phyloP scores from a whole-genome alignment of 352 stramenopile species.

The Pythium diclinum region DNA sequence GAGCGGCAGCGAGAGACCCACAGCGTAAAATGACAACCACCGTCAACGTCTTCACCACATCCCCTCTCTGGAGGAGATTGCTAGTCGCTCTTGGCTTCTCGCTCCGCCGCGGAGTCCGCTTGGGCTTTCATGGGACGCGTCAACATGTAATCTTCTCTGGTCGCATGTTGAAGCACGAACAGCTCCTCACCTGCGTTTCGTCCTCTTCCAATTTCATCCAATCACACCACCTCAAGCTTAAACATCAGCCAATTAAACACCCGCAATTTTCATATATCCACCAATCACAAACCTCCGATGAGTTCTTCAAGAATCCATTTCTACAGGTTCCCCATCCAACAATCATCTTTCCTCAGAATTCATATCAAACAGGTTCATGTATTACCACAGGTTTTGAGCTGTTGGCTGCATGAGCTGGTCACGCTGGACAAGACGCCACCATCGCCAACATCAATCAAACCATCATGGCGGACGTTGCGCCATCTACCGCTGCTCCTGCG shows the following conservation, averaged over 20 bases:
- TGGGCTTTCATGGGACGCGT: no score
- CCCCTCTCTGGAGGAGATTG: no score
- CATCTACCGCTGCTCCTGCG: background rate
- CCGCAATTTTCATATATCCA: background rate
- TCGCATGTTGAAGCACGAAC: constrained; percentile 23
- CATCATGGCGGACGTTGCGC: background rate
- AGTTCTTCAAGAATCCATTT: constrained; percentile 23
- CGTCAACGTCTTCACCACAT: background rate
- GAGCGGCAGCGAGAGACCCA: background rate
- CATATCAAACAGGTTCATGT: background rate
- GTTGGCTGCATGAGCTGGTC: background rate
- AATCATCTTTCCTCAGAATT: background rate
- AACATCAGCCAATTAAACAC: constrained; percentile 20
- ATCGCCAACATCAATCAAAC: background rate
- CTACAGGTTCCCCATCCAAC: constrained; percentile 3
- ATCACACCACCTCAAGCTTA: constrained; percentile 15
- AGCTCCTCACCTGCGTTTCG: background rate
- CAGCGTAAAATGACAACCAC: background rate
- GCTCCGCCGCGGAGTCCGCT: background rate
- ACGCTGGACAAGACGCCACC: background rate
- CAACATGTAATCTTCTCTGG: background rate
- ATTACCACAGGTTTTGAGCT: background rate
- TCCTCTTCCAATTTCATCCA: constrained; percentile 5
- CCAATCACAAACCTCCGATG: background rate
- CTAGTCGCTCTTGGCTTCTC: background rate